Percentiles rank a stretch among this genome's conserved stretches.
phyloP scores from a whole-genome alignment of 257 asterid species.

The Fraxinus anomala region DNA sequence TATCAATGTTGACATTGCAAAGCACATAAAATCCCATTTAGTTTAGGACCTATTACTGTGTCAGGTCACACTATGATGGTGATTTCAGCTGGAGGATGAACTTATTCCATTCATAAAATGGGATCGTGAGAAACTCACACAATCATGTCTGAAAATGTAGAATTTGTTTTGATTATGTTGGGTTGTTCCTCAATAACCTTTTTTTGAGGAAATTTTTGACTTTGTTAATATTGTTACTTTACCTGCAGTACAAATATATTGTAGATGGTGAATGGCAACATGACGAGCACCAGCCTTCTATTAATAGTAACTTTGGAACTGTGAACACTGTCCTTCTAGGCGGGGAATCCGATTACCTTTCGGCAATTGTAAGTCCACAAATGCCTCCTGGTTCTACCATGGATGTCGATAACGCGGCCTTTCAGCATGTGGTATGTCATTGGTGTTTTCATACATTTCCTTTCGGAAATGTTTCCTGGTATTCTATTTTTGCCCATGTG shows the following conservation, averaged over 20 bases:
- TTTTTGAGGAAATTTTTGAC: slow-evolving; percentile 14
- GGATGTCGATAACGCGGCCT: slow-evolving; percentile 86
- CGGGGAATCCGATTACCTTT: slow-evolving; percentile 34
- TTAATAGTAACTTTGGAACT: slow-evolving; percentile 37
- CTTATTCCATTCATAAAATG: slow-evolving; percentile 8
- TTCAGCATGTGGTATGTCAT: slow-evolving; percentile 74
- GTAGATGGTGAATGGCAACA: slow-evolving; percentile 59
- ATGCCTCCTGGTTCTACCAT: slow-evolving; percentile 63
- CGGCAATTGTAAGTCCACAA: slow-evolving; percentile 31
- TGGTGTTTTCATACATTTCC: slow-evolving; percentile 3
- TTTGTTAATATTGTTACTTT: no score
- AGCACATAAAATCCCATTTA: neutral
- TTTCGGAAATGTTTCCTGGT: slow-evolving; percentile 1
- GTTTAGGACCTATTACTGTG: neutral
- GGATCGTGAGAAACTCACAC: neutral
- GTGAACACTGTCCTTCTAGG: slow-evolving; percentile 46
- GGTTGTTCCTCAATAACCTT: neutral
- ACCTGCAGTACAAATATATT: slow-evolving; percentile 49
- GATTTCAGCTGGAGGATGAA: slow-evolving; percentile 3
- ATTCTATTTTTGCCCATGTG: neutral
- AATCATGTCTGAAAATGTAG: slow-evolving; percentile 8
- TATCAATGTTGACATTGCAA: neutral
- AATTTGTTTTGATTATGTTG: slow-evolving; percentile 22
- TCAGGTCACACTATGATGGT: slow-evolving; percentile 9
- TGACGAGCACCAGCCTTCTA: slow-evolving; percentile 48